Evolutionary conservation across 176 grass and related monocot species (phyloP).

Genomic region (Carex myosuroides): DNA sequence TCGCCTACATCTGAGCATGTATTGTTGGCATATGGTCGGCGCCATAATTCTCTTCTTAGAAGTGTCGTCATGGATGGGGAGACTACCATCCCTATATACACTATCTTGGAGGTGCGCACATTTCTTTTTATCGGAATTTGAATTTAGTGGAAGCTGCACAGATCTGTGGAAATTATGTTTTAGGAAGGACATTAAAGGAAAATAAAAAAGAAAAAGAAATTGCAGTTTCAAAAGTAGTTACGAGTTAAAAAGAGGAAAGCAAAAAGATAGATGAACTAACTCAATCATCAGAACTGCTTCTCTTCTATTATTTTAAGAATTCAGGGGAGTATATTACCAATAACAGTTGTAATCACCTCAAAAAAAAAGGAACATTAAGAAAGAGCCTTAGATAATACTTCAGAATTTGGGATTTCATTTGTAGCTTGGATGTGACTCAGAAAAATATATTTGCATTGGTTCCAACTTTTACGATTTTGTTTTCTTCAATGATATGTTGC

Average conservation of each 20-base stretch:
- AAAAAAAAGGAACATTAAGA: neutral
- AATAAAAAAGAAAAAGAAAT: neutral
- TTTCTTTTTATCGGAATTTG: neutral
- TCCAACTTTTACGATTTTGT: neutral
- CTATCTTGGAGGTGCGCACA: conserved; percentile 80
- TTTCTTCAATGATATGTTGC: neutral
- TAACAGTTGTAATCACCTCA: neutral
- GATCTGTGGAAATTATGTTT: conserved; percentile 15
- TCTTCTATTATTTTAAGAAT: neutral
- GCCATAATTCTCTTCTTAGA: conserved; percentile 84
- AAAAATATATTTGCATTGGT: neutral
- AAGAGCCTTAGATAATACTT: neutral
- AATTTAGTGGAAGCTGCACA: neutral
- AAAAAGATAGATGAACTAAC: neutral
- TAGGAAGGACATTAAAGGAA: neutral
- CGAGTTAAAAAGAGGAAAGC: neutral
- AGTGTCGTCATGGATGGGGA: conserved; percentile 84
- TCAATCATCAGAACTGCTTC: neutral
- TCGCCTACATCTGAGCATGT: conserved; percentile 95
- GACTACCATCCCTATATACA: conserved; percentile 86
- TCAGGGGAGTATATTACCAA: neutral
- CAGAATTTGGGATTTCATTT: neutral
- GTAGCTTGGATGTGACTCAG: neutral
- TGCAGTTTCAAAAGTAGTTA: conserved; percentile 1
- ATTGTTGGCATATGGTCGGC: conserved; percentile 94